A percentile compares a stretch with the other conserved stretches of the same genome.
These are phyloP conservation scores for Ogataea paraovalis DNA, from an alignment of 805 yeast genomes.

Conservation along the genomic window DNA sequence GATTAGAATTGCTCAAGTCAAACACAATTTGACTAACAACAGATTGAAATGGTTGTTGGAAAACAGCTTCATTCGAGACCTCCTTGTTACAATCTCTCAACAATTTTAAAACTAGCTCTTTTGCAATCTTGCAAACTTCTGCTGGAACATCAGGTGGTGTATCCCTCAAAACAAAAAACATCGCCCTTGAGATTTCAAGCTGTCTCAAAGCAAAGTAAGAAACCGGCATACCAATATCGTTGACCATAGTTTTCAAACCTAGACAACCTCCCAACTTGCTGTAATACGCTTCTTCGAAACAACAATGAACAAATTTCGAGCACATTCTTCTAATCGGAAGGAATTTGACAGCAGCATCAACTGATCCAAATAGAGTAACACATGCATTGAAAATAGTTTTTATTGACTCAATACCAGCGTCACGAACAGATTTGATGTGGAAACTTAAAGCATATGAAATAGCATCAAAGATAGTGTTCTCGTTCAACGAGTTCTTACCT, in stretches of 20 bases:
- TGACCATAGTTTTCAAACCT: conserved; percentile 72
- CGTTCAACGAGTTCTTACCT: conserved; percentile 67
- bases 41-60: conserved; percentile 72
- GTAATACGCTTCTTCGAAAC: conserved; percentile 86
- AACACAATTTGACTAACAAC: conserved; percentile 86
- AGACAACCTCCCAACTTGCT: conserved; percentile 84
- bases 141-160: conserved; percentile 85
- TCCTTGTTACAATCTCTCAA: conserved; percentile 62
- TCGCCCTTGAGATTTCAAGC: conserved; percentile 77
- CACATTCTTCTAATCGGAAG: conserved; percentile 75
- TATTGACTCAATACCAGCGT: conserved; percentile 66
- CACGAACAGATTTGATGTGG: conserved; percentile 64
- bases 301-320: conserved; percentile 81
- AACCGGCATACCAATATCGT: conserved; percentile 62
- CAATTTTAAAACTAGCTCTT: conserved; percentile 58
- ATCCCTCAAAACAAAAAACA: conserved; percentile 87
- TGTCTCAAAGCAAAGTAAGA: conserved; percentile 75
- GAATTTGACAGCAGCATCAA: conserved; percentile 62
- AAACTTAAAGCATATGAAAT: conserved; percentile 78
- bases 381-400: conserved; percentile 59
- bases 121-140: conserved; percentile 69
- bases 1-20: conserved; percentile 86
- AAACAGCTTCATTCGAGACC: conserved; percentile 56
- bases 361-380: conserved; percentile 60
- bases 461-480: conserved; percentile 67